Percentiles rank a stretch among this genome's conserved stretches.
Conservation (phyloP, 257 asterid species). For the Eustoma russellianum region DNA sequence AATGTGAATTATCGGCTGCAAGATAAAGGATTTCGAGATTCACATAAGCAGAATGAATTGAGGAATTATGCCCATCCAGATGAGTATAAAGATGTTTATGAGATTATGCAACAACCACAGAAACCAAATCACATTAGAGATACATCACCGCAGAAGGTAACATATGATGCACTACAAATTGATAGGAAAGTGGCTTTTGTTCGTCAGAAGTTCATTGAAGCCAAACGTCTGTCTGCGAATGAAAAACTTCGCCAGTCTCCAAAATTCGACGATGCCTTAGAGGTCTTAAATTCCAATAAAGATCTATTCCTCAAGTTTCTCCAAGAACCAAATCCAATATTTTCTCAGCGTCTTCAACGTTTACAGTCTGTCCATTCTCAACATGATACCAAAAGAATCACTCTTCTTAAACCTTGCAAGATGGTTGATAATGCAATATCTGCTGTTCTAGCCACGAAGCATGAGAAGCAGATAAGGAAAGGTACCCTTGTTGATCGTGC, state of each 20-base stretch:
- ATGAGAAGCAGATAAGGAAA: slow-evolving; percentile 30
- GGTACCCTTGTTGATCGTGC: slow-evolving; percentile 22
- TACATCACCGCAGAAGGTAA: slow-evolving; percentile 42
- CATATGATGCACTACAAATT: slow-evolving; percentile 26
- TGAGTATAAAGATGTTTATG: slow-evolving; percentile 56
- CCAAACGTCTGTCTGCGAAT: slow-evolving; percentile 72
- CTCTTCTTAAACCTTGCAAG: slow-evolving; percentile 88
- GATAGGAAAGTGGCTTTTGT: slow-evolving; percentile 71
- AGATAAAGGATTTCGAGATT: slow-evolving; percentile 37
- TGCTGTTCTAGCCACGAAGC: slow-evolving; percentile 34
- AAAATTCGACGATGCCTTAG: slow-evolving; percentile 84
- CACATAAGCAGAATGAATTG: slow-evolving; percentile 17
- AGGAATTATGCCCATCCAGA: slow-evolving; percentile 36
- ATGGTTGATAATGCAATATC: slow-evolving; percentile 34
- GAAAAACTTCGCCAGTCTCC: slow-evolving; percentile 72
- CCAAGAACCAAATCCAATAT: slow-evolving; percentile 79
- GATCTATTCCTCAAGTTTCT: slow-evolving; percentile 79
- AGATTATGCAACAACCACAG: slow-evolving; percentile 49
- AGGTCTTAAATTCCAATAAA: slow-evolving; percentile 77
- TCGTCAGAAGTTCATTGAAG: slow-evolving; percentile 87
- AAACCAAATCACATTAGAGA: slow-evolving; percentile 25
- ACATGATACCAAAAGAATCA: slow-evolving; percentile 72
- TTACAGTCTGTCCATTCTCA: slow-evolving; percentile 56
- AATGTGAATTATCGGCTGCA: slow-evolving; percentile 59
- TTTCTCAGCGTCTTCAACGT: slow-evolving; percentile 46